Conservation (phyloP, 805 yeast species). For the Candida quercuum region DNA sequence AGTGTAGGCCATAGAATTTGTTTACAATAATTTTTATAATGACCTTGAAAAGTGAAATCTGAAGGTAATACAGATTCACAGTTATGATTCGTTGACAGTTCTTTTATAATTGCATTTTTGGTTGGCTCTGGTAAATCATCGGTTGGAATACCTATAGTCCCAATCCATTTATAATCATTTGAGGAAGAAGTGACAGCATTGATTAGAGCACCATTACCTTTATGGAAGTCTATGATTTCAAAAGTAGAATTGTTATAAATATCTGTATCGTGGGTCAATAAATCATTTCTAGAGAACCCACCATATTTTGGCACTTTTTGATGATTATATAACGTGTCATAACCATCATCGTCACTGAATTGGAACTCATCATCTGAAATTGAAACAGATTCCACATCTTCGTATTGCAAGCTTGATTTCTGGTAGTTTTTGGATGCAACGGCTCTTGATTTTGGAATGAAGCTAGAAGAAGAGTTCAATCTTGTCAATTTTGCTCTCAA, state of each 20-base stretch:
- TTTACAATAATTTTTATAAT: conserved; percentile 87
- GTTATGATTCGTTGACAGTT: conserved; percentile 42
- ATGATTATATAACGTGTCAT: conserved; percentile 18
- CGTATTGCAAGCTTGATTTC: conserved; percentile 7
- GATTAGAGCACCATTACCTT: conserved; percentile 84
- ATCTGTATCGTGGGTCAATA: conserved; percentile 34
- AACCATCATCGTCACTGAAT: conserved; percentile 19
- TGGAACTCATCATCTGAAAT: conserved; percentile 10
- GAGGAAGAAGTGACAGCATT: conserved; percentile 73
- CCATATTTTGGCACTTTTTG: conserved; percentile 49
- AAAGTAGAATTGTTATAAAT: conserved; percentile 55
- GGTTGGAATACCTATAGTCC: conserved; percentile 89
- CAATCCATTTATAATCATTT: conserved; percentile 63
- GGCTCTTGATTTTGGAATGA: conserved; percentile 39
- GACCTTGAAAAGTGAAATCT: conserved; percentile 83
- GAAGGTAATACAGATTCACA: conserved; percentile 66
- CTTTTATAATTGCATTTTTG: conserved; percentile 44
- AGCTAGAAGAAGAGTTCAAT: conserved; percentile 12
- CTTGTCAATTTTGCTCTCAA: conserved; percentile 4
- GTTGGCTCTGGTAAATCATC: conserved; percentile 65
- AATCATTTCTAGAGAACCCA: conserved; percentile 63
- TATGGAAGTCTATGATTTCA: conserved; percentile 60
- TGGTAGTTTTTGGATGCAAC: conserved; percentile 2
- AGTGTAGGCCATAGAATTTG: conserved; percentile 96
- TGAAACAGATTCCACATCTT: conserved; percentile 8